Evolutionary conservation across 306 rosid species (phyloP).

Genomic region (cucumber (Cucumis sativus)): DNA sequence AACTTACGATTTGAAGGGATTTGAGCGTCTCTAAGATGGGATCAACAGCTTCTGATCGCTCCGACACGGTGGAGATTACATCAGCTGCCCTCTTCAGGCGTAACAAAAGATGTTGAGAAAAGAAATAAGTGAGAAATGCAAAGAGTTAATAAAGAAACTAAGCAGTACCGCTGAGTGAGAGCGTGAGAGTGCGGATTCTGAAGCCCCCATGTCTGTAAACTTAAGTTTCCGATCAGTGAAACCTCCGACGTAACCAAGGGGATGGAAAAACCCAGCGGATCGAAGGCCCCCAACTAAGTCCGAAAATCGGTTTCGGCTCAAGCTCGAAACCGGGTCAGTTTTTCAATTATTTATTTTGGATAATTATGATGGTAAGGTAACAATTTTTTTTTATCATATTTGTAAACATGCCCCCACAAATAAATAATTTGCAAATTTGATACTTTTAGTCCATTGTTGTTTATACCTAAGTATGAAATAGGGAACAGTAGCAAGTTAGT

Average conservation of each 20-base stretch:
- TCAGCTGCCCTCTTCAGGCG: constrained; percentile 37
- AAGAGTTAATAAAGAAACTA: neutral
- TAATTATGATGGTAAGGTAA: no score
- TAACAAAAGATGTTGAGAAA: neutral
- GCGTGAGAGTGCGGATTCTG: constrained; percentile 62
- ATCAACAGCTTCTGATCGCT: constrained; percentile 49
- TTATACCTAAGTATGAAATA: no score
- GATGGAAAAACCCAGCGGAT: neutral
- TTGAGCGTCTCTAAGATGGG: constrained; percentile 59
- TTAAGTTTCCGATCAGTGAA: neutral
- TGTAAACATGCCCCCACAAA: no score
- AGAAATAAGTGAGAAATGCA: neutral
- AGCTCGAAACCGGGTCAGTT: no score
- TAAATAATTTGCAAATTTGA: no score
- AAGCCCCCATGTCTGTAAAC: constrained; percentile 55
- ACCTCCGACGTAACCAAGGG: neutral
- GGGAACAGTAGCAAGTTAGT: no score
- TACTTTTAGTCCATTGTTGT: no score
- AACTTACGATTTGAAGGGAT: constrained; percentile 58
- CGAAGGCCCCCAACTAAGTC: neutral
- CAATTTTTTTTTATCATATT: no score
- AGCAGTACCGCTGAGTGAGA: constrained; percentile 23
- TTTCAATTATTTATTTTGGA: no score
- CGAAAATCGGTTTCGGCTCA: neutral
- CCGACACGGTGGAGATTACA: constrained; percentile 70